Conservation (phyloP, 768 basidiomycete species). For the Amanita rubescens region DNA sequence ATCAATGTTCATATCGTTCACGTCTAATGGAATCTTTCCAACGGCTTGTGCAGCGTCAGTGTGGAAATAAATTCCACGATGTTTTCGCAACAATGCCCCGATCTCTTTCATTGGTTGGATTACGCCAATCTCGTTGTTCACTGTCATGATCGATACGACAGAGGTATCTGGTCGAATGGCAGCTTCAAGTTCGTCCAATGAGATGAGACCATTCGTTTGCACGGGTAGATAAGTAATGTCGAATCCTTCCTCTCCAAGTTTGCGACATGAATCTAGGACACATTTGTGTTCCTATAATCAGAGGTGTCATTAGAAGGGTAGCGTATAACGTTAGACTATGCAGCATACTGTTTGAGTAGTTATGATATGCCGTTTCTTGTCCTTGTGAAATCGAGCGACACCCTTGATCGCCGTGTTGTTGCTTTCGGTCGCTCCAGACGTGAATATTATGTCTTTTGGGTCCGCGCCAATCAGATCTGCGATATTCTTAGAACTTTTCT, state of each 20-base stretch:
- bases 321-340: background rate
- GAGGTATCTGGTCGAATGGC: constrained; percentile 91
- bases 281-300: constrained; percentile 91
- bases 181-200: constrained; percentile 69
- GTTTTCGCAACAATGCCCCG: constrained; percentile 75
- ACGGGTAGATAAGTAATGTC: constrained; percentile 98
- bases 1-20: constrained; percentile 93
- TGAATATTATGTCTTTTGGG: constrained; percentile 93
- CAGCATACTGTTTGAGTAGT: constrained; percentile 83
- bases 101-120: constrained; percentile 97
- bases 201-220: constrained; percentile 74
- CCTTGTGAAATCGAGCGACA: constrained; percentile 90
- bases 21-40: constrained; percentile 87
- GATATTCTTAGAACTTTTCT: constrained; percentile 50
- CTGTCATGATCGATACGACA: constrained; percentile 95
- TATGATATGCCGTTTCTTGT: constrained; percentile 89
- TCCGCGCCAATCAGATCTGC: constrained; percentile 93
- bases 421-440: constrained; percentile 94
- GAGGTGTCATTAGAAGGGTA: background rate
- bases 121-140: constrained; percentile 99
- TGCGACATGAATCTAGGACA: constrained; percentile 95
- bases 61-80: constrained; percentile 90
- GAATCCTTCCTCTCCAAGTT: constrained; percentile 93
- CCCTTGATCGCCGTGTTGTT: constrained; percentile 99
- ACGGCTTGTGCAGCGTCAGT: constrained; percentile 96